These are phyloP conservation scores for Protomyces pachydermus DNA, from an alignment of 1,139 yeast species.

Conservation along the genomic window DNA sequence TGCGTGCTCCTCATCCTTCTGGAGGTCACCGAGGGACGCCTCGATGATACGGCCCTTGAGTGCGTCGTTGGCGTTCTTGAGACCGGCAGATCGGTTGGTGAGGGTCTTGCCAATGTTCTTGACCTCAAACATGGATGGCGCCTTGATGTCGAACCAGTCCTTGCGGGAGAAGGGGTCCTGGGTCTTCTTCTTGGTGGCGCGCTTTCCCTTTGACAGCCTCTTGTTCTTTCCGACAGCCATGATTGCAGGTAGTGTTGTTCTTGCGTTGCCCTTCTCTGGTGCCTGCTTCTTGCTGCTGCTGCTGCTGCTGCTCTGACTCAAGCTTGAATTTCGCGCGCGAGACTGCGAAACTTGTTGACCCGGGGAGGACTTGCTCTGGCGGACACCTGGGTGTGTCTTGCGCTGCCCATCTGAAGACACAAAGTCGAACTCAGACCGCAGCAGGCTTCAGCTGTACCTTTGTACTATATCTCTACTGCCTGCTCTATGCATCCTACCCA, in stretches of 20 bases:
- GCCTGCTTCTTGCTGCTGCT: neutral
- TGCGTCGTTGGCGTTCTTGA: constrained; percentile 86
- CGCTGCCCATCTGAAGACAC: neutral
- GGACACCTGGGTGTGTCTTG: neutral
- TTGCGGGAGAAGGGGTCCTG: constrained; percentile 93
- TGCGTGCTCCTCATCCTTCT: constrained; percentile 89
- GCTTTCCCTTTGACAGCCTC: constrained; percentile 95
- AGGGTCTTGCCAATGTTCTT: constrained; percentile 92
- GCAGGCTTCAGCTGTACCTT: too few relatives aligned
- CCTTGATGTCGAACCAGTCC: constrained; percentile 90
- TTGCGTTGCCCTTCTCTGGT: neutral
- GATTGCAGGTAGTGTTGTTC: constrained; percentile 14
- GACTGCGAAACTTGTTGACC: neutral
- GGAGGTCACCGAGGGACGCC: constrained; percentile 81
- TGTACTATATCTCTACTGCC: too few relatives aligned
- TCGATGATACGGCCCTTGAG: constrained; percentile 87
- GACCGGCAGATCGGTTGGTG: constrained; percentile 90
- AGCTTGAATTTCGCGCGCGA: too few relatives aligned
- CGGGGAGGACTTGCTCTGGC: neutral
- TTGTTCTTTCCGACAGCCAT: constrained; percentile 96
- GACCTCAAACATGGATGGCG: constrained; percentile 90
- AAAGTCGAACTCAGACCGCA: too few relatives aligned
- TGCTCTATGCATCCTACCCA: too few relatives aligned
- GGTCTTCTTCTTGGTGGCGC: constrained; percentile 92
- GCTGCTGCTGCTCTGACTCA: too few relatives aligned